Evolutionary conservation across 164 flowering plant species (phyloP), one percentile per base, ranked within the genome.

Genomic region (Vitis labrusca): DNA sequence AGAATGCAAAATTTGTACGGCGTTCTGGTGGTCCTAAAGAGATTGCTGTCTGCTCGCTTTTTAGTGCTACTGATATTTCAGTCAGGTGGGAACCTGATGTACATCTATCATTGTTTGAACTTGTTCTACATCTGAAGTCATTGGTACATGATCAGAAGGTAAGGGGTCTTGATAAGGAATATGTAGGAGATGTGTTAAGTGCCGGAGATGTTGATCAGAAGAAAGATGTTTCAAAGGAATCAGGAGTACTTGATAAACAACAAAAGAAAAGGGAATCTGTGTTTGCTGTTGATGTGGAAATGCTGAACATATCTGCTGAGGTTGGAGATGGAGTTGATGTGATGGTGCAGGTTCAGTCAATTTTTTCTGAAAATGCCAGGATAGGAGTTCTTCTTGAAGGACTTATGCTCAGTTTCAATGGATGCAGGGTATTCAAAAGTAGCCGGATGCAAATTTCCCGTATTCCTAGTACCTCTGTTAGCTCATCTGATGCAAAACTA

Each of bases 311-410:
- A 68, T 88, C 89, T 76, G 99, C 98, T 58, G 97, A 85, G 74
- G 85, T 75, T 58, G 96, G 91, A 64, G 96, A 91, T 78, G 96
- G 96, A 57, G 93, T 91, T 54, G 86, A 88, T 48, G 84, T 81
- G 16, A 75, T 74, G 76, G 82, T 87, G 69, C 87, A 86, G 76
- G 82, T 87, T 71, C 90, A 89, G 72, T 89, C 93, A 67, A 91
- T 91, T 73, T 91, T 91, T 64, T 91, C 96, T 70, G 96, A 91
- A 74, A 91, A 91, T 79, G 93, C 96, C 10, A 88, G 91, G 58
- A 96, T 96, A 67, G 99, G 99, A 44, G 89, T 96, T 51, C 97
- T 96, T 73, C 91, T 96, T 66, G 99, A 96, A 78, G 99, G 97
- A 66, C 88, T 93, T 68, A 80, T 84, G 61, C 91, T 96, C 72